These are phyloP conservation scores for Backusella westeae DNA, from an alignment of 192 early-diverging fungal species.

Conservation along the genomic window DNA sequence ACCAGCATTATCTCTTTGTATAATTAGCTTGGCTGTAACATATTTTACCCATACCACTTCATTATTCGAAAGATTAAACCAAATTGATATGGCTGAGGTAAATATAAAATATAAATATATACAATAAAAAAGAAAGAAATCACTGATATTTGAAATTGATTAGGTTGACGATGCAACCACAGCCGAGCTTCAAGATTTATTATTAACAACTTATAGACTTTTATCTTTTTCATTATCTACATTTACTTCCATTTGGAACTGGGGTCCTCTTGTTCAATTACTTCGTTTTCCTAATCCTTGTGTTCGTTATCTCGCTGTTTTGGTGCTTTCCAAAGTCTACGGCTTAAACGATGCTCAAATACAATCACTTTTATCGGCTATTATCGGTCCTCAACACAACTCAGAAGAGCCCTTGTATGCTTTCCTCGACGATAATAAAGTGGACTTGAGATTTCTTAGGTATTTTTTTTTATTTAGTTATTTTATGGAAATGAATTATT, in stretches of 20 bases:
- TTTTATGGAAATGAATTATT: neutral
- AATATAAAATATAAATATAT: neutral
- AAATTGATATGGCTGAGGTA: constrained; percentile 2
- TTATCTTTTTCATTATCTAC: constrained; percentile 46
- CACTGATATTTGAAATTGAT: neutral
- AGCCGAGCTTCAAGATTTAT: constrained; percentile 36
- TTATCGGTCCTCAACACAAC: neutral
- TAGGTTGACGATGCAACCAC: constrained; percentile 10
- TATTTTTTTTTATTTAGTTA: constrained; percentile 15
- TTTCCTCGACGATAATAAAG: constrained; percentile 17
- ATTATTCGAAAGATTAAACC: constrained; percentile 48
- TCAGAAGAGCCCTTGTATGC: constrained; percentile 17
- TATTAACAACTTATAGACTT: constrained; percentile 53
- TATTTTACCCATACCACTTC: constrained; percentile 54
- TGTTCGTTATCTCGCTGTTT: constrained; percentile 44
- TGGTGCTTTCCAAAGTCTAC: constrained; percentile 46
- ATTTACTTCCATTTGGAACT: constrained; percentile 54
- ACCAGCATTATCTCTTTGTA: constrained; percentile 10
- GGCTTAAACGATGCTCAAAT: constrained; percentile 48
- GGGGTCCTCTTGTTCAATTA: constrained; percentile 48
- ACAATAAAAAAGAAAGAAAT: neutral
- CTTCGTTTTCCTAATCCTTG: constrained; percentile 37
- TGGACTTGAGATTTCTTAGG: constrained; percentile 40
- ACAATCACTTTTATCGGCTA: constrained; percentile 12
- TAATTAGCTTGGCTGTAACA: constrained; percentile 49